A percentile compares a stretch with the other conserved stretches of the same genome.
These are phyloP conservation scores for Orbilia brochopaga DNA, from an alignment of 2,329 filamentous ascomycete species.

Conservation along the genomic window DNA sequence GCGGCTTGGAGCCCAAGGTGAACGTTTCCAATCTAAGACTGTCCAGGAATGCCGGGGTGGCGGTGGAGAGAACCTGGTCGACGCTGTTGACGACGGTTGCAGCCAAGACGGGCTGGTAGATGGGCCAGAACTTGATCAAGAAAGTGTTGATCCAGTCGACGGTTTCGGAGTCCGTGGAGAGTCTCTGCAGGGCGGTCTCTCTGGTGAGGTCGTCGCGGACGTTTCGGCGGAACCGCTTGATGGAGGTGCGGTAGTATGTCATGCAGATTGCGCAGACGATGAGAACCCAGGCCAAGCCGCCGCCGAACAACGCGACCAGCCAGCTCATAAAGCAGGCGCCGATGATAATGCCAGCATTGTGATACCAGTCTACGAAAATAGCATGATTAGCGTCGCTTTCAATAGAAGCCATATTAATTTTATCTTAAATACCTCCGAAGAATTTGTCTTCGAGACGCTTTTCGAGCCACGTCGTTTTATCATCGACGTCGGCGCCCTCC, in stretches of 20 bases:
- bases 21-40: constrained; percentile 93
- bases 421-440: constrained; percentile 72
- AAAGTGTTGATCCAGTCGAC: constrained; percentile 99
- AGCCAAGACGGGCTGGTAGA: constrained; percentile 92
- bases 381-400: constrained; percentile 11
- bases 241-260: constrained; percentile 95
- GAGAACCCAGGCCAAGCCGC: constrained; percentile 90
- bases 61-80: constrained; percentile 91
- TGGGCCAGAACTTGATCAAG: constrained; percentile 98
- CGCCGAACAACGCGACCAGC: constrained; percentile 85
- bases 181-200: constrained; percentile 81
- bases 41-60: constrained; percentile 90
- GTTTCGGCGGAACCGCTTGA: constrained; percentile 90
- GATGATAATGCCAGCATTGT: constrained; percentile 91
- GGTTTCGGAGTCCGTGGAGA: constrained; percentile 90
- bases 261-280: constrained; percentile 89
- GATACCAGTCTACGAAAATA: constrained; percentile 88
- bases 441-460: constrained; percentile 83
- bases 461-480: constrained; percentile 88
- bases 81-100: constrained; percentile 91
- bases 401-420: background rate
- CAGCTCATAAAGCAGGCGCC: constrained; percentile 91
- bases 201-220: constrained; percentile 92
- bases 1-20: constrained; percentile 90
- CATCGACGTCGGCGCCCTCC: constrained; percentile 57